These are phyloP conservation scores for Parachlorella kessleri DNA, from an alignment of 139 green algal species.

Conservation along the genomic window DNA sequence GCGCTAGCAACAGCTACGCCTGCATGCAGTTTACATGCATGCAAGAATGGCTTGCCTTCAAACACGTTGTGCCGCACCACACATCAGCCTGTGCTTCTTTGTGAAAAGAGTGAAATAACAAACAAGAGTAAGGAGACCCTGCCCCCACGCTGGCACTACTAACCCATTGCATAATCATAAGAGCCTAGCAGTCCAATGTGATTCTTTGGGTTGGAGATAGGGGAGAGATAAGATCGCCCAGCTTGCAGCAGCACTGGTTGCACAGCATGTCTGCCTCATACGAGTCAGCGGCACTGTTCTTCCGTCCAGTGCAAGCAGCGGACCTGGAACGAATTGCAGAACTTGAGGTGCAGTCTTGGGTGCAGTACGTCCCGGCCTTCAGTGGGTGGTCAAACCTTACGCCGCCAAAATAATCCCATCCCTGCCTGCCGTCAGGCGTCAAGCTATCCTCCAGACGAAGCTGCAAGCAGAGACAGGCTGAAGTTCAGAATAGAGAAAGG, in stretches of 20 bases:
- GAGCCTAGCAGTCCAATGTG: not conserved
- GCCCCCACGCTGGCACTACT: not conserved
- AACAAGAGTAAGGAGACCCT: not conserved
- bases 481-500: constrained; percentile 36
- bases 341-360: too few relatives aligned
- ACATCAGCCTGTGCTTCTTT: too few relatives aligned
- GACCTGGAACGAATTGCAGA: not conserved
- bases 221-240: too few relatives aligned
- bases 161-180: not conserved
- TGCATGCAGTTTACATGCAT: not conserved
- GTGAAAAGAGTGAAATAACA: not conserved
- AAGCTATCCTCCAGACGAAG: constrained; percentile 48
- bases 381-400: not conserved
- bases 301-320: not conserved
- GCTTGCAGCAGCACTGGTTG: too few relatives aligned
- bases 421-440: constrained; percentile 42
- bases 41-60: not conserved
- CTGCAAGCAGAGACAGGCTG: constrained; percentile 33
- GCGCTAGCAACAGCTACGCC: not conserved
- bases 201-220: too few relatives aligned
- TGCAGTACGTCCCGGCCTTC: too few relatives aligned
- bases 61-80: too few relatives aligned
- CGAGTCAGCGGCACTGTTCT: not conserved
- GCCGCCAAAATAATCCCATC: not conserved
- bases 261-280: too few relatives aligned